Evolutionary conservation across 2,329 filamentous ascomycete genomes (phyloP).

Genomic region (Aspergillus aculeatinus): DNA sequence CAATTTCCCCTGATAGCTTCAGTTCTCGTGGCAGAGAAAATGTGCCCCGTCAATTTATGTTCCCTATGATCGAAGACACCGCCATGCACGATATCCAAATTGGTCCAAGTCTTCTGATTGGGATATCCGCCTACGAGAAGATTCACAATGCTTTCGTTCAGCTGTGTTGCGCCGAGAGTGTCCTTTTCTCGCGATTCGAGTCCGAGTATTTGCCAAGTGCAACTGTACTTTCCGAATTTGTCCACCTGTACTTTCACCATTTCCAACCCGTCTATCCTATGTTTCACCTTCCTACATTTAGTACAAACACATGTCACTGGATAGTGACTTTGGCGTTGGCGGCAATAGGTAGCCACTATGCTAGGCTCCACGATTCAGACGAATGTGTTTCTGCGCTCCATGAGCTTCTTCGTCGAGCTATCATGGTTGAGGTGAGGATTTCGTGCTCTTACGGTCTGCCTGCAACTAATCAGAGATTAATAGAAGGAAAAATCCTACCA

Average conservation of each 20-base stretch:
- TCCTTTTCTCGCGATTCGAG: slow-evolving; percentile 34
- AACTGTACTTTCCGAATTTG: slow-evolving; percentile 29
- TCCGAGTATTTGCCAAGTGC: slow-evolving; percentile 29
- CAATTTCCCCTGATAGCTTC: slow-evolving; percentile 12
- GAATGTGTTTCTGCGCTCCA: slow-evolving; percentile 38
- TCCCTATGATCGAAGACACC: slow-evolving; percentile 22
- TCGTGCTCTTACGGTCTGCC: no score
- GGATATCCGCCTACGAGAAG: slow-evolving; percentile 27
- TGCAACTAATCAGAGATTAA: slow-evolving; percentile 3
- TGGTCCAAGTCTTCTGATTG: slow-evolving; percentile 18
- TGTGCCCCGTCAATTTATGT: slow-evolving; percentile 21
- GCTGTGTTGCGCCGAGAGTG: slow-evolving; percentile 32
- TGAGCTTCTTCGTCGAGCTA: slow-evolving; percentile 43
- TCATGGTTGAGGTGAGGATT: slow-evolving; percentile 34
- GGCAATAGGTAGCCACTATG: slow-evolving; percentile 42
- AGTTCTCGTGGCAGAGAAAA: slow-evolving; percentile 15
- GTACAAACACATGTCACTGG: slow-evolving; percentile 40
- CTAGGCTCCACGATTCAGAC: slow-evolving; percentile 26
- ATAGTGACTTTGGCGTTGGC: slow-evolving; percentile 41
- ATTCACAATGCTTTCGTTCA: slow-evolving; percentile 32
- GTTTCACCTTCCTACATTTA: slow-evolving; percentile 39
- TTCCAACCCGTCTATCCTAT: slow-evolving; percentile 45
- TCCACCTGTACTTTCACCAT: slow-evolving; percentile 39
- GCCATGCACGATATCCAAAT: slow-evolving; percentile 17
- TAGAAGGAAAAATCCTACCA: slow-evolving; percentile 29